Percentiles rank a stretch among this genome's conserved stretches.
Conservation (phyloP, 2,329 filamentous ascomycete genomes). For the Zalaria sp. region DNA sequence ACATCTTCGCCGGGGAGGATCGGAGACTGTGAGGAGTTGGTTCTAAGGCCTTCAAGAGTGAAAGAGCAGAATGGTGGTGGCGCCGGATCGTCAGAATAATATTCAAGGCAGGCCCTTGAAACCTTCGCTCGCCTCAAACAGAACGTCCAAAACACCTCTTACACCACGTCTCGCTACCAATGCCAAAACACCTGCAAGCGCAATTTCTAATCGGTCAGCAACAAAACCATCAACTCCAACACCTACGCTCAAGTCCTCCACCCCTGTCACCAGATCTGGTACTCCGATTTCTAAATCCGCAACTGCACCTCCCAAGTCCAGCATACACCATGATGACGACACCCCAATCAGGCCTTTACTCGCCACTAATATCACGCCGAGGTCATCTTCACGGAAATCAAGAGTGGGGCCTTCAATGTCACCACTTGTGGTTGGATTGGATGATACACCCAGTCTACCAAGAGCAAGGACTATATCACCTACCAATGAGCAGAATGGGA, state of each 20-base stretch:
- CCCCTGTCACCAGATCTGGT: neutral
- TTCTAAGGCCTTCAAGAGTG: too few relatives aligned
- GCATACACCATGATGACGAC: slow-evolving; percentile 14
- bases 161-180: slow-evolving; percentile 39
- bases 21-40: too few relatives aligned
- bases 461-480: slow-evolving; percentile 23
- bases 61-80: too few relatives aligned
- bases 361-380: slow-evolving; percentile 61
- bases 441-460: slow-evolving; percentile 33
- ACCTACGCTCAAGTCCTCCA: neutral
- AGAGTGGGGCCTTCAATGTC: slow-evolving; percentile 35
- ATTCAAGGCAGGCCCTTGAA: slow-evolving; percentile 47
- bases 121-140: slow-evolving; percentile 53
- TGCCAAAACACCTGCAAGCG: slow-evolving; percentile 16
- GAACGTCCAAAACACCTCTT: slow-evolving; percentile 39
- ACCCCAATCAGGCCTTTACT: slow-evolving; percentile 38
- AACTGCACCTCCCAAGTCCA: slow-evolving; percentile 23
- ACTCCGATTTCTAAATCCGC: slow-evolving; percentile 3
- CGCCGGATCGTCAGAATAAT: slow-evolving; percentile 23
- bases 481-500: neutral
- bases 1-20: too few relatives aligned
- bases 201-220: slow-evolving; percentile 11
- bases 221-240: slow-evolving; percentile 8
- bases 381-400: slow-evolving; percentile 59
- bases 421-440: neutral